These are phyloP conservation scores for Basidiobolus meristosporus DNA, from an alignment of 371 early-diverging fungal genomes.

Conservation along the genomic window DNA sequence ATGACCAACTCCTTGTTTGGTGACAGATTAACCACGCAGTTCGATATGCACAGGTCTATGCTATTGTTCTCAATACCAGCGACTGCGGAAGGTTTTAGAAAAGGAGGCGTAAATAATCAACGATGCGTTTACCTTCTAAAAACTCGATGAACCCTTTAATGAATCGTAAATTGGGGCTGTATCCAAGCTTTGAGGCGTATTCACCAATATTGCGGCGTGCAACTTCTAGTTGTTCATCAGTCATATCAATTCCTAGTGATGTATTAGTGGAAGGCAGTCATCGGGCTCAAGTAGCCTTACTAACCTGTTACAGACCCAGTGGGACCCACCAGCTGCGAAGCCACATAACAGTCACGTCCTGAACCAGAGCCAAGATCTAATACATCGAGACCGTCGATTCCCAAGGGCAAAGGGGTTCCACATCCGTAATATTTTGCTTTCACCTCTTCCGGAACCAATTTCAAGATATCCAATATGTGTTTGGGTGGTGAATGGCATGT, in stretches of 20 bases:
- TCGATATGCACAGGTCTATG: constrained; percentile 19
- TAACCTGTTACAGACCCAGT: constrained; percentile 11
- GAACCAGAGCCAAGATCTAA: constrained; percentile 22
- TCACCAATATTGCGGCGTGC: constrained; percentile 6
- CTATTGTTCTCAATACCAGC: constrained; percentile 13
- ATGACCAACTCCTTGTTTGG: constrained; percentile 19
- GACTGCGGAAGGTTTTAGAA: constrained; percentile 2
- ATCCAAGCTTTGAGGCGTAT: background rate
- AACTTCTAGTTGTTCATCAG: constrained; percentile 20
- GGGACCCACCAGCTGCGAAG: constrained; percentile 17
- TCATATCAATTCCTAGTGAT: constrained; percentile 17
- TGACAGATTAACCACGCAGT: constrained; percentile 22
- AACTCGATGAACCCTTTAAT: background rate
- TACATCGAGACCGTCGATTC: constrained; percentile 20
- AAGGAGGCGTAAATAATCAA: too few species aligned
- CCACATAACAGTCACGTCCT: constrained; percentile 25
- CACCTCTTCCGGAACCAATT: background rate
- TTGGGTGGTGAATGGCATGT: background rate
- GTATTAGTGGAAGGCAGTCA: background rate
- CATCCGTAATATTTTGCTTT: constrained; percentile 14
- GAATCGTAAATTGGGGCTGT: background rate
- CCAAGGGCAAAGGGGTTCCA: constrained; percentile 19
- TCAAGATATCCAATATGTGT: background rate
- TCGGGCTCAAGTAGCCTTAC: background rate
- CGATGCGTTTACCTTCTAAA: background rate